Percentiles rank a stretch among this genome's conserved stretches.
phyloP scores from a whole-genome alignment of 176 grass and related monocot species.

The Musa itinerans region DNA sequence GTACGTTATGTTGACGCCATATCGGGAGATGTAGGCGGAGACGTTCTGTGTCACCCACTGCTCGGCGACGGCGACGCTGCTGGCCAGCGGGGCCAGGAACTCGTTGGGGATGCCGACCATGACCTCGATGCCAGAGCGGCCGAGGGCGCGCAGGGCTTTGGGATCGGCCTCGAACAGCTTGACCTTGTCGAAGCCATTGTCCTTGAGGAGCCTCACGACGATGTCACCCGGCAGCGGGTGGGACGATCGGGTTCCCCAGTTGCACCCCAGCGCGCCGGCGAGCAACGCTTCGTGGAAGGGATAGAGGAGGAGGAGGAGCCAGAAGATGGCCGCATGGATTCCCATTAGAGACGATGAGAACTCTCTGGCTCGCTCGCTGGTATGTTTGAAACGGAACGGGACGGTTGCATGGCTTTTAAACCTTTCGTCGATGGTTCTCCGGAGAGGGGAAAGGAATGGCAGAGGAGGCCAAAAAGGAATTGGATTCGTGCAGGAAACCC shows the following conservation, averaged over 20 bases:
- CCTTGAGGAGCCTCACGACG: conserved; percentile 50
- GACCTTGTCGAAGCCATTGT: conserved; percentile 68
- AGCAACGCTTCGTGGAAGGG: background rate
- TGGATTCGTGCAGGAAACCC: conserved; percentile 6
- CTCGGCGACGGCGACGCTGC: conserved; percentile 56
- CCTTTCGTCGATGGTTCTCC: background rate
- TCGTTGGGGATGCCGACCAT: conserved; percentile 96
- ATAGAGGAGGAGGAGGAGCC: conserved; percentile 10
- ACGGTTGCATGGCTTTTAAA: too few species aligned
- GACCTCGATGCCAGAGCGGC: conserved; percentile 76
- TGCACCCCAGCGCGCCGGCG: conserved; percentile 39
- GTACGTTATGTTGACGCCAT: conserved; percentile 76
- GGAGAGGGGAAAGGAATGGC: background rate
- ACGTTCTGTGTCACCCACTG: conserved; percentile 81
- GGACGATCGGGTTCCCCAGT: conserved; percentile 62
- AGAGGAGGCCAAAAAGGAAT: conserved; percentile 5
- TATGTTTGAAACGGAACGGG: too few species aligned
- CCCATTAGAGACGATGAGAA: background rate
- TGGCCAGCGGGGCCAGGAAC: conserved; percentile 36
- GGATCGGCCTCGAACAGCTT: conserved; percentile 88
- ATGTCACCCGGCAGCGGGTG: conserved; percentile 60
- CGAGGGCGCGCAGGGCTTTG: conserved; percentile 44
- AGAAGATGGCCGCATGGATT: background rate
- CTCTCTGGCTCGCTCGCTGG: too few species aligned
- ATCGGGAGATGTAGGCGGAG: conserved; percentile 55